Evolutionary conservation across 2,329 filamentous ascomycete species (phyloP), one percentile per base, ranked within the genome.

Genomic region (Pseudocercospora crystallina): DNA sequence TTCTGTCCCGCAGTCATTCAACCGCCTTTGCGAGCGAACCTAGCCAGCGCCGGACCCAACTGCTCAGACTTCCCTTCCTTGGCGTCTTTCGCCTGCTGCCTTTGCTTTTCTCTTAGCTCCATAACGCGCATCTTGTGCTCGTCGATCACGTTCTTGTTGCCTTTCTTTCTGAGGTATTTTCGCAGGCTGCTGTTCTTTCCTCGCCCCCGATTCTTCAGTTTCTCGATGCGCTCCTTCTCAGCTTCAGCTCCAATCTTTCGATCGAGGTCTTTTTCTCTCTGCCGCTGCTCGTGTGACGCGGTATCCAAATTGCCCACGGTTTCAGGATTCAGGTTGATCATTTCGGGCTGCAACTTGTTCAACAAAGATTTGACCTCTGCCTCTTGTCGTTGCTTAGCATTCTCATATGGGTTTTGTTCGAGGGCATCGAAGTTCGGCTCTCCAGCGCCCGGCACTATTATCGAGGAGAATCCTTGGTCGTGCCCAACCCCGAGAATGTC

Each of bases 371-470:
- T 90, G 69, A 99, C 90, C 72, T 99, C 94, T 43, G 81, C 80
- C 72, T 99, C 94, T 71, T 95, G 91, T 64, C 94, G 83, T 74
- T 97, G 91, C 74, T 94, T 95, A 65, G 78, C 80, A 46, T 87
- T 96, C 74, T 97, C 94, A 80, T 92, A 97, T 31, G 94, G 94
- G 76, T 99, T 99, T 62, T 85, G 79, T 71, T 99, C 94, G 47
- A 96, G 77, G 2, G 90, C 88, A 70, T 99, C 94, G 69, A 89
- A 96, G 80, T 97, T 97, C 68, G 94, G 85, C 71, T 99, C 94
- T 56, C 94, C 94, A n/a, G 92, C 88, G 41, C 94, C 94, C 7
- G 94, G 94, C 2, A 97, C 84, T 61, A 99, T 83, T 66, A 96
- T 83, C 49, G 87, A 94, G 12, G 87, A 88, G 74, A 97, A 97